Evolutionary conservation across 805 yeast species (phyloP).

Genomic region (Torulaspora franciscae): DNA sequence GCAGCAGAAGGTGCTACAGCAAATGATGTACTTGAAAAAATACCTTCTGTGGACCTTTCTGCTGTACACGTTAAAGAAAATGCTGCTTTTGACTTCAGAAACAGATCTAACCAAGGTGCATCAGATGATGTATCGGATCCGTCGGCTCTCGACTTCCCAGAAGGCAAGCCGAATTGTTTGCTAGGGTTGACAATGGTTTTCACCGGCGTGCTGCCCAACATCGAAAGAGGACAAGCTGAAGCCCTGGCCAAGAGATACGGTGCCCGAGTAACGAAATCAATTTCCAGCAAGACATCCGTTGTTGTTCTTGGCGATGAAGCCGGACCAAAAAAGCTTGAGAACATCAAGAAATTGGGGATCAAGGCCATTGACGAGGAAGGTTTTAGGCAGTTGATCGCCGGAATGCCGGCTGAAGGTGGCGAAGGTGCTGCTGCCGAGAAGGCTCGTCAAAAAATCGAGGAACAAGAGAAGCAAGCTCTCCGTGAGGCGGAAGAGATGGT

Average conservation of each 20-base stretch:
- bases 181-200: constrained; percentile 88
- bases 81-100: constrained; percentile 54
- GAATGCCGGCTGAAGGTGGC: constrained; percentile 93
- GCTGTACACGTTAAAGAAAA: constrained; percentile 45
- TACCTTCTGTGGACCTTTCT: constrained; percentile 70
- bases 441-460: constrained; percentile 63
- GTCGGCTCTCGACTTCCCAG: constrained; percentile 52
- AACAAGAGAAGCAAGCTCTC: constrained; percentile 55
- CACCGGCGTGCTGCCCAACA: constrained; percentile 79
- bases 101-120: constrained; percentile 36
- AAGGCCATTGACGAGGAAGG: constrained; percentile 88
- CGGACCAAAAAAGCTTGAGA: constrained; percentile 88
- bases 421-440: constrained; percentile 70
- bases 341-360: constrained; percentile 64
- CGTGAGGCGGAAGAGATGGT: constrained; percentile 48
- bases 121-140: constrained; percentile 12
- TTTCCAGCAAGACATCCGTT: constrained; percentile 77
- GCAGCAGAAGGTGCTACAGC: constrained; percentile 16
- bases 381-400: constrained; percentile 61
- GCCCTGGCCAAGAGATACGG: constrained; percentile 79
- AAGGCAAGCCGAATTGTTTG: constrained; percentile 79
- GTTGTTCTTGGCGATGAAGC: constrained; percentile 95
- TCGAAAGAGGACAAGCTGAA: constrained; percentile 74
- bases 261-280: constrained; percentile 81
- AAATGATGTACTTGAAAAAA: constrained; percentile 43